Base-by-base conservation (phyloP, 1,284 basidiomycete genomes). In the Irpex sp. region DNA sequence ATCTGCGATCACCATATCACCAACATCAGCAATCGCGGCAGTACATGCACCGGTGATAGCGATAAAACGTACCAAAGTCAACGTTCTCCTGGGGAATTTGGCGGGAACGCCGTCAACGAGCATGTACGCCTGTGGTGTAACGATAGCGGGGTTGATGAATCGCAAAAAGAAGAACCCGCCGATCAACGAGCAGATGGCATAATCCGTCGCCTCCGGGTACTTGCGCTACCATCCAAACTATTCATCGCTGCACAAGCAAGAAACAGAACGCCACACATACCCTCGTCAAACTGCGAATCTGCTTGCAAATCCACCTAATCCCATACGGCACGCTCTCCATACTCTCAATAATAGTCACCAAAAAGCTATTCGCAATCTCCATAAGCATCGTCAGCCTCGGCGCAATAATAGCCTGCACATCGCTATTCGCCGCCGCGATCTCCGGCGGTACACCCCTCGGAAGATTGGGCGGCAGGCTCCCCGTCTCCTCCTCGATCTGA, bases 141-240 rank as follows among this genome's bases (percentile, higher is more conserved):
- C 97, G 66, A 99, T 95, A n/a, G 97, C 97, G 2, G 97, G 97
- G 72, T 99, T 99, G 80, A 99, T 98, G 78, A 99, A 99, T 12
- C 97, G 93, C 63, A 99, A 86, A 84, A 99, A 99, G 84, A 99
- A 99, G 81, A 99, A 99, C 19, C 96, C 96, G 59, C 97, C 97
- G 68, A 99, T 99, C 61, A 99, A 84, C 5, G 96, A 98, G 74
- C 96, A 98, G 62, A 99, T 96, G 58, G 95, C 95, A 70, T 95
- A 95, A 77, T 99, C 97, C 39, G 93, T 94, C 23, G 95, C 96
- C 63, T 98, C 95, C 5, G 96, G 96, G 74, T 98, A 98, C 81
- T 98, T 99, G 61, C 97, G 86, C 93, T 98, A n/a, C n/a, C n/a
- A n/a, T n/a, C n/a, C n/a, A n/a, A n/a, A n/a, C n/a, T n/a, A n/a